Evolutionary conservation across 2,329 filamentous ascomycete species (phyloP), one percentile per base, ranked within the genome.

Genomic region (Waltergamsia citrina): DNA sequence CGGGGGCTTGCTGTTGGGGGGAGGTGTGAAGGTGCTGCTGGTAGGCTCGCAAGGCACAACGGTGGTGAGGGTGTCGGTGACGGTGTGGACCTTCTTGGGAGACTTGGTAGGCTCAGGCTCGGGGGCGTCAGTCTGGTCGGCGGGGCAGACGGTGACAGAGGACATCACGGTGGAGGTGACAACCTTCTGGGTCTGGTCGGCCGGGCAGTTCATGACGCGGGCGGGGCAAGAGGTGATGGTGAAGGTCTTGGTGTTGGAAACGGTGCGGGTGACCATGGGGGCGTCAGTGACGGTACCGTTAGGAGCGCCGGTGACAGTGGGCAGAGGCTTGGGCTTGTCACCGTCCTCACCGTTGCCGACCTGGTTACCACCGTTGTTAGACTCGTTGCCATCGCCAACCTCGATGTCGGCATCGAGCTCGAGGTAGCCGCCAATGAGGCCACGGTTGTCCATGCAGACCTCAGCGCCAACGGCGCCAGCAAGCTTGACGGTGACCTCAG

Each of bases 401-500:
- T n/a, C 15, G 27, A 17, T 12, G 29, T 8, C 17, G 14, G 14
- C 11, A 11, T 18, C 23, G 19, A 24, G 22, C 11, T 15, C 11
- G 15, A 29, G 15, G 24, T 12, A 29, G 18, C 19, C 33, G 19
- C 33, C 33, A 36, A 10, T 45, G 29, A 34, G 30, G 2, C 44
- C 47, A 17, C 46, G 47, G 39, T 38, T 31, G 7, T 33, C 21
- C 11, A 40, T 32, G 37, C 47, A 50, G 23, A 40, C 24, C 35
- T 45, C 28, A 23, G 32, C 34, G 29, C 44, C 36, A 15, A 32
- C 36, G 18, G 39, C 42, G 14, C 32, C 40, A 18, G 44, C 47
- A 14, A 67, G 47, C 16, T 53, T 57, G 19, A 60, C 51, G n/a
- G 56, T 61, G 16, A 63, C 40, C 31, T 55, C 60, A 14, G 63